These are phyloP conservation scores for Yarrowia keelungensis DNA, from an alignment of 805 yeast species.

Conservation along the genomic window DNA sequence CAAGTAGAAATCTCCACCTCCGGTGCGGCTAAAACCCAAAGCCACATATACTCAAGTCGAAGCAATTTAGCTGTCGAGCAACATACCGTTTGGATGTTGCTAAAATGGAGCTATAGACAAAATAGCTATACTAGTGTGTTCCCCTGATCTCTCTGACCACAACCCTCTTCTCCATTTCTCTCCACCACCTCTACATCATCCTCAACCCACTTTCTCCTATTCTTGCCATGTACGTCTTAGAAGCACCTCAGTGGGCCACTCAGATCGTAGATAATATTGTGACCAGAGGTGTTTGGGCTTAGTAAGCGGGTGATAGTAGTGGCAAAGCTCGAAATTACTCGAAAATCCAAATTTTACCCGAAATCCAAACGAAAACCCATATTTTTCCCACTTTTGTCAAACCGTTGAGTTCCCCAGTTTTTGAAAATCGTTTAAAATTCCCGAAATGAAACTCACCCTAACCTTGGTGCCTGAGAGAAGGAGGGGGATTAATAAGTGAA, in stretches of 20 bases:
- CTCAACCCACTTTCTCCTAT: neutral
- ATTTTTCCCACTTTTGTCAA: neutral
- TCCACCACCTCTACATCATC: neutral
- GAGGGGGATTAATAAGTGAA: too few relatives aligned
- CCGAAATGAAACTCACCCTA: slow-evolving; percentile 11
- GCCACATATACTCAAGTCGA: neutral
- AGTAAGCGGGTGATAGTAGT: too few relatives aligned
- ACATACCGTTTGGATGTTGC: too few relatives aligned
- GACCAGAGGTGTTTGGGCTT: too few relatives aligned
- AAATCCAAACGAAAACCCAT: neutral
- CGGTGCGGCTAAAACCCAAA: slow-evolving; percentile 2
- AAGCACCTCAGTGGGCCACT: neutral
- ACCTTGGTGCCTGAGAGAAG: slow-evolving; percentile 10
- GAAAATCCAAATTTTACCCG: too few relatives aligned
- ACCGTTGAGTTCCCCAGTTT: slow-evolving; percentile 10
- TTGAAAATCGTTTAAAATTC: neutral
- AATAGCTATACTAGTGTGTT: too few relatives aligned
- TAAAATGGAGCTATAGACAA: too few relatives aligned
- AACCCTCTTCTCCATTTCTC: neutral
- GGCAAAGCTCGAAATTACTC: too few relatives aligned
- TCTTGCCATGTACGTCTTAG: neutral
- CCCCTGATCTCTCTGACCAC: neutral
- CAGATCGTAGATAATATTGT: neutral
- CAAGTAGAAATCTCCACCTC: too few relatives aligned
- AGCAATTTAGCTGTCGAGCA: neutral